phyloP scores from a whole-genome alignment of 2,329 filamentous ascomycete species.

The Xylariaceae sp. region DNA sequence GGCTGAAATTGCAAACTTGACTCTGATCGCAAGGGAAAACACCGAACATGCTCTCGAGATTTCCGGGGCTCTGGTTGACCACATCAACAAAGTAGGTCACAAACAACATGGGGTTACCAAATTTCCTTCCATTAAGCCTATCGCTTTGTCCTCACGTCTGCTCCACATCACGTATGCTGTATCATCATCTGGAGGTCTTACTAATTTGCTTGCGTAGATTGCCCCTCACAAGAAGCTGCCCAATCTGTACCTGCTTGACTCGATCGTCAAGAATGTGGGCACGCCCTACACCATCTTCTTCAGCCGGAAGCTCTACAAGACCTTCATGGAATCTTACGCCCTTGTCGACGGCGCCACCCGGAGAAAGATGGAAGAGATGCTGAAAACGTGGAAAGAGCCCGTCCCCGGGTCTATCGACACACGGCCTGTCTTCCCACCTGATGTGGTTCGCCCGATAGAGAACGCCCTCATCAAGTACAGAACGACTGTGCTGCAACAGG shows the following conservation, averaged over 20 bases:
- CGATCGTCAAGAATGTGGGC: conserved; percentile 96
- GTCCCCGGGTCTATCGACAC: conserved; percentile 89
- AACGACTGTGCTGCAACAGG: conserved; percentile 51
- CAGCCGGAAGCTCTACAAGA: conserved; percentile 82
- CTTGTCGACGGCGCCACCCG: conserved; percentile 77
- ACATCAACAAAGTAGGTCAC: conserved; percentile 95
- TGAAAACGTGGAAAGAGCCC: conserved; percentile 96
- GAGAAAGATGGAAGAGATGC: conserved; percentile 91
- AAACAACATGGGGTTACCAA: no score
- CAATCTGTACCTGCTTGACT: conserved; percentile 95
- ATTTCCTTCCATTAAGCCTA: no score
- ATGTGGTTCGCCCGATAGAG: conserved; percentile 85
- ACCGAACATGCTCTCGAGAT: conserved; percentile 93
- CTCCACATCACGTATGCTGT: no score
- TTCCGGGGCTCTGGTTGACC: conserved; percentile 79
- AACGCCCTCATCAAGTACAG: conserved; percentile 82
- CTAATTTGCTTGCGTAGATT: conserved; percentile 55
- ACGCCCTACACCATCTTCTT: conserved; percentile 96
- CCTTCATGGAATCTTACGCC: conserved; percentile 94
- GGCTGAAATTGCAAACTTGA: conserved; percentile 94
- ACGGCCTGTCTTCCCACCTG: conserved; percentile 82
- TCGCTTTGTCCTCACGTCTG: no score
- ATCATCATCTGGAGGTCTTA: no score
- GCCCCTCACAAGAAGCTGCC: conserved; percentile 84
- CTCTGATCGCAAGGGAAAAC: conserved; percentile 94